These are phyloP conservation scores for Mrakia hoshinonis DNA, from an alignment of 768 basidiomycete genomes.

Conservation along the genomic window DNA sequence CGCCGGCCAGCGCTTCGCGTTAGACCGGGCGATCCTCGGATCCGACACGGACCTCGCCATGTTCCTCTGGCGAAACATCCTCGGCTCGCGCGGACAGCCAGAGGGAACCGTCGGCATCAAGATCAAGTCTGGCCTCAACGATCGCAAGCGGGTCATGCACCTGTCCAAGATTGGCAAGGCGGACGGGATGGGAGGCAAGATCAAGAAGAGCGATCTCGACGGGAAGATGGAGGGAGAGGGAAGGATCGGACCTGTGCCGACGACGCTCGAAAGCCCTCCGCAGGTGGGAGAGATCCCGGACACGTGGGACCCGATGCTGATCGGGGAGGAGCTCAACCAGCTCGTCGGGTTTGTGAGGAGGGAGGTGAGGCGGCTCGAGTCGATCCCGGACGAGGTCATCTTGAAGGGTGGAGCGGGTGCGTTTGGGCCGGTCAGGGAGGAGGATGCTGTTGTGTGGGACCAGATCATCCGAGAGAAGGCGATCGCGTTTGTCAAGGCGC, in stretches of 20 bases:
- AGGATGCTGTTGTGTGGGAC: slow-evolving; percentile 22
- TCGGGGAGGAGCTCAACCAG: slow-evolving; percentile 19
- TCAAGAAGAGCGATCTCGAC: slow-evolving; percentile 16
- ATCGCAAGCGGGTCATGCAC: slow-evolving; percentile 6
- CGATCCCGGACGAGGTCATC: slow-evolving; percentile 24
- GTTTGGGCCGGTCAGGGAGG: slow-evolving; percentile 22
- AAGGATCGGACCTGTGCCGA: slow-evolving; percentile 27
- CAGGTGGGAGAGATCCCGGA: slow-evolving; percentile 20
- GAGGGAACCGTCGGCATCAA: slow-evolving; percentile 24
- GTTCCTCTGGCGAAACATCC: slow-evolving; percentile 28
- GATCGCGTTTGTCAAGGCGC: not conserved
- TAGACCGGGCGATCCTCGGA: slow-evolving; percentile 21
- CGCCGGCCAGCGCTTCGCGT: slow-evolving; percentile 10
- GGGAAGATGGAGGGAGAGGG: slow-evolving; percentile 27
- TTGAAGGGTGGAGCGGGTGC: slow-evolving; percentile 14
- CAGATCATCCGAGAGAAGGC: slow-evolving; percentile 23
- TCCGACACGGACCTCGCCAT: slow-evolving; percentile 19
- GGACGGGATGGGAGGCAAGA: slow-evolving; percentile 23
- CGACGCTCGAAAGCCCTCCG: slow-evolving; percentile 19
- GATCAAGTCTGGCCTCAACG: slow-evolving; percentile 16
- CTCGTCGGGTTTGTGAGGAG: slow-evolving; percentile 28
- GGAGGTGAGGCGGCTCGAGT: slow-evolving; percentile 19
- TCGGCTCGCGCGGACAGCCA: slow-evolving; percentile 17
- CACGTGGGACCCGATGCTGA: slow-evolving; percentile 21
- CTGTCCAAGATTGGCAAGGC: slow-evolving; percentile 20